A percentile compares a stretch with the other conserved stretches of the same genome.
Conservation (phyloP, 176 grass and related monocot species). For the Microstegium vimineum region DNA sequence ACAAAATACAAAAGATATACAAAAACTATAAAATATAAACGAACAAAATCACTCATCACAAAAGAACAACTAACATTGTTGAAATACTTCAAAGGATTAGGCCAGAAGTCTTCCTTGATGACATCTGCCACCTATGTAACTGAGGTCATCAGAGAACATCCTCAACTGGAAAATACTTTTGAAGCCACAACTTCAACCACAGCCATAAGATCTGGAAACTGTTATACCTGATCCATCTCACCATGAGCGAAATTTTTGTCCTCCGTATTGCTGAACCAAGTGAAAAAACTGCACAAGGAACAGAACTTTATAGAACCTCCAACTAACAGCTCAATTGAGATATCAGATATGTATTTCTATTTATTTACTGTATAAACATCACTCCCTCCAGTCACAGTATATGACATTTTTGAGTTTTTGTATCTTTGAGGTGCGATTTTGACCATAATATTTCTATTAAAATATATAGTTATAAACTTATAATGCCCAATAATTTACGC, state of each 20-base stretch:
- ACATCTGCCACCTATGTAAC: constrained; percentile 64
- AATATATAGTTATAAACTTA: neutral
- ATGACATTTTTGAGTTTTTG: too few relatives aligned
- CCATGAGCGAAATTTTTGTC: constrained; percentile 36
- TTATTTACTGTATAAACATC: too few relatives aligned
- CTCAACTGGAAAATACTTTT: neutral
- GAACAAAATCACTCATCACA: constrained; percentile 6
- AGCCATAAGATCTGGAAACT: neutral
- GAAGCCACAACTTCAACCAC: neutral
- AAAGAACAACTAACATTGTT: constrained; percentile 71
- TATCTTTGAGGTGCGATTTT: too few relatives aligned
- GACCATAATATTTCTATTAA: too few relatives aligned
- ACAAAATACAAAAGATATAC: neutral
- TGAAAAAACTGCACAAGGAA: constrained; percentile 58
- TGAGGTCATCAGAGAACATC: constrained; percentile 26
- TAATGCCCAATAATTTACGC: neutral
- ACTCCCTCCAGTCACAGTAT: too few relatives aligned
- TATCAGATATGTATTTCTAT: too few relatives aligned
- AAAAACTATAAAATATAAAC: neutral
- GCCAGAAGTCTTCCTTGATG: constrained; percentile 94
- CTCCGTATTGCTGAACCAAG: constrained; percentile 60
- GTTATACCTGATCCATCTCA: constrained; percentile 54
- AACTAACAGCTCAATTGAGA: neutral
- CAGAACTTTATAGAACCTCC: neutral
- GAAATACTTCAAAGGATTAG: constrained; percentile 91